Base-by-base conservation (phyloP, 2,329 filamentous ascomycete genomes). In the Colletotrichum sp. region DNA sequence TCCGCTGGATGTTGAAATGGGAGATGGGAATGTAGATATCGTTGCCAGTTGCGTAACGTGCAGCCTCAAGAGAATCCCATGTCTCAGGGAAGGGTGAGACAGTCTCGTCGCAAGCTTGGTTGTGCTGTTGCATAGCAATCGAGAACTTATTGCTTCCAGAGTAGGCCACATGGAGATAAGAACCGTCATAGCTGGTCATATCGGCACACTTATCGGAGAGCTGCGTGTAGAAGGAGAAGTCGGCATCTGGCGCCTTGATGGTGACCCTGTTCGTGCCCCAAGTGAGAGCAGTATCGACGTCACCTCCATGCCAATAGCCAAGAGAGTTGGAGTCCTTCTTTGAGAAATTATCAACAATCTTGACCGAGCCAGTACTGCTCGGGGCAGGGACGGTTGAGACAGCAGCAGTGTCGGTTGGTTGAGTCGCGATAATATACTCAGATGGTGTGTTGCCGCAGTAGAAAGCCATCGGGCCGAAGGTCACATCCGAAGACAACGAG, bases 1-100 rank as follows among this genome's bases (percentile, higher is more conserved):
- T 86, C 5, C 90, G 87, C 80, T 94, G 86, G 79, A 94, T 88
- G 78, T 89, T 88, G 85, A 94, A 95, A 83, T 95, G 93, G 60
- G 85, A 89, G 36, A 94, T 85, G 2, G 93, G 93, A 64, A 94
- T 90, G 83, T 94, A 94, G 74, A 94, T 92, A 79, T 94, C 88
- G 71, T 86, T 87, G 1, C 87, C 81, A 28, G 82, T 83, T 16
- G 82, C 80, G 80, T 95, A 94, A 62, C 92, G 89, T 5, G 88
- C 85, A 3, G 92, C 92, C 82, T 94, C 92, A n/a, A 94, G 86
- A 1, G 91, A 92, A 81, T 94, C 93, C 88, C 92, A 93, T 1
- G 92, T 94, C 81, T 91, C 91, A 0, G 93, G 93, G 80, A 89
- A 94, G 0, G 93, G 93, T 15, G 87, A 87, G 28, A 90, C 86